phyloP scores from a whole-genome alignment of 192 early-diverging fungal genomes.

The Backusella circina region DNA sequence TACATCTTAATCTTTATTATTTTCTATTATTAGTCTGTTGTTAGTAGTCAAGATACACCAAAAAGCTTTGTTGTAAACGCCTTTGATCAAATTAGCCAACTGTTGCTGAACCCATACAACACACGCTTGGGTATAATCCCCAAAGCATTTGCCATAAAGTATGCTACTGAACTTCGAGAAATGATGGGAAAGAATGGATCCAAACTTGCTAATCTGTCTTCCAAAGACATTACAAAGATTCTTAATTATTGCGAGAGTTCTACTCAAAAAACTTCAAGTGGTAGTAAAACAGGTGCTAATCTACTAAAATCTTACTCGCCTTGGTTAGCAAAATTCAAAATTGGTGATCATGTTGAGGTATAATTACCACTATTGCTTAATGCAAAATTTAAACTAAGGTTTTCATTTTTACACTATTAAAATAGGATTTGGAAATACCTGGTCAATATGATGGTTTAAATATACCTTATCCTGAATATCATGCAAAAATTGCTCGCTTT shows the following conservation, averaged over 20 bases:
- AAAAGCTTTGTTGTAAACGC: conserved; percentile 16
- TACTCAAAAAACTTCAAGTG: conserved; percentile 26
- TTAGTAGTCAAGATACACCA: conserved; percentile 13
- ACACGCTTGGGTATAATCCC: conserved; percentile 33
- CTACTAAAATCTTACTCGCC: conserved; percentile 62
- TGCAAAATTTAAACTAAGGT: neutral
- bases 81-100: conserved; percentile 50
- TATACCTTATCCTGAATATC: conserved; percentile 51
- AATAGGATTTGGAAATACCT: conserved; percentile 65
- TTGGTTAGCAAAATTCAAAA: conserved; percentile 49
- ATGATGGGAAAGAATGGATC: conserved; percentile 46
- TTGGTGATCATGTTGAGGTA: conserved; percentile 29
- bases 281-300: conserved; percentile 30
- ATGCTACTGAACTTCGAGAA: conserved; percentile 38
- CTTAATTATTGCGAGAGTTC: conserved; percentile 39
- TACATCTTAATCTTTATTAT: neutral
- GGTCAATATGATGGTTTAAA: conserved; percentile 64
- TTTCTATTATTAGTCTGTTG: neutral
- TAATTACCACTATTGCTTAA: neutral
- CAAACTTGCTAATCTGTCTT: conserved; percentile 38
- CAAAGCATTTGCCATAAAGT: conserved; percentile 40
- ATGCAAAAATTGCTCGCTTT: conserved; percentile 63
- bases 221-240: conserved; percentile 44
- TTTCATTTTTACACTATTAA: neutral
- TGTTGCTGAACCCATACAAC: conserved; percentile 43